Evolutionary conservation across 805 yeast genomes (phyloP), one percentile per base, ranked within the genome.

Genomic region (Ogataea saltuana): DNA sequence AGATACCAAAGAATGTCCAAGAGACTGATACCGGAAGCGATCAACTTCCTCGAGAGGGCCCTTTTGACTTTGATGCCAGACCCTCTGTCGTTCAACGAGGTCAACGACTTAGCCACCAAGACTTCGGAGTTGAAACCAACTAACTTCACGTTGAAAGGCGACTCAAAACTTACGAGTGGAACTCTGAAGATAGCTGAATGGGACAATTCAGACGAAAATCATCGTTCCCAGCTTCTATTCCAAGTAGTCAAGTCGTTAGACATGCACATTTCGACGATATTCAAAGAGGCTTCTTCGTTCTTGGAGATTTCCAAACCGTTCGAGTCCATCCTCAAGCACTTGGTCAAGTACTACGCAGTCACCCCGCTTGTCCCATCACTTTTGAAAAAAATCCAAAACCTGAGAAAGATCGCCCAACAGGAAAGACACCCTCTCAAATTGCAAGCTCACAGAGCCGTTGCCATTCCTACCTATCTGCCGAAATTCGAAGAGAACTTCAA

Each of bases 401-500:
- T 85, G 28, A 49, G 62, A 35, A 75, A 71, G 44, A 71, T 83
- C 50, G 65, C 77, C 6, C 45, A 41, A 15, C 69, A 72, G 28
- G 80, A 74, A 39, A 78, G 86, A 47, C 69, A 62, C 45, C 97
- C 97, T 44, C 75, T 93, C 55, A 70, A 80, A 12, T 73, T 93
- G 49, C 99, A 93, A 68, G 69, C 78, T 6, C 97, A 90, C 69
- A 80, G 78, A 58, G 88, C 95, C 18, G 61, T 93, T 43, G 85
- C 96, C 3, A 85, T 93, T 58, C 83, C 89, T 30, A 77, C 96
- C 2, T 77, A 76, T 57, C 85, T 89, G 27, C 99, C 99, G 51
- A 83, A 86, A 67, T 93, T 85, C 63, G 97, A 91, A 68, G 98
- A 88, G 59, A 88, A 89, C 72, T 93, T 83, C 78, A 91, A 90